A percentile compares a stretch with the other conserved stretches of the same genome.
Evolutionary conservation across 2,329 filamentous ascomycete species (phyloP).

Genomic region (Sporothrix euskadiensis): DNA sequence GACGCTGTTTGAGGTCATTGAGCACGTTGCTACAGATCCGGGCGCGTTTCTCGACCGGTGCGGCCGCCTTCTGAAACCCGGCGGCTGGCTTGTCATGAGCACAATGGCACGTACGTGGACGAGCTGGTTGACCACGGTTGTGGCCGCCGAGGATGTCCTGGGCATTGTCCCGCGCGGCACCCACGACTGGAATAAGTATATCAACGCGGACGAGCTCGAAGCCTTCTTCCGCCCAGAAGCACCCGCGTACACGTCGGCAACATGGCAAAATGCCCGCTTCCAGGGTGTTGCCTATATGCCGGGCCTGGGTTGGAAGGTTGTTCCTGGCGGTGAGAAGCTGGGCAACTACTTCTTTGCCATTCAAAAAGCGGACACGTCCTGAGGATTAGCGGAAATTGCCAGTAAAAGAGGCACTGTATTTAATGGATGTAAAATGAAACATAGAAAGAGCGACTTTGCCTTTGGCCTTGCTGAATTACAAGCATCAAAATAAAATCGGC

Average conservation of each 20-base stretch:
- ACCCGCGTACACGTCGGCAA: slow-evolving; percentile 35
- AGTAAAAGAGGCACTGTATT: not conserved
- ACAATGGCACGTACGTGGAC: slow-evolving; percentile 89
- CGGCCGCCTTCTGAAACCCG: slow-evolving; percentile 76
- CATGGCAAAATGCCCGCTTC: slow-evolving; percentile 61
- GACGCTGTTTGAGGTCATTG: slow-evolving; percentile 89
- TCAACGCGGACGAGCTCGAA: slow-evolving; percentile 78
- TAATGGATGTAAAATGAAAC: not conserved
- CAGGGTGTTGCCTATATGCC: slow-evolving; percentile 91
- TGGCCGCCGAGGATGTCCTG: slow-evolving; percentile 85
- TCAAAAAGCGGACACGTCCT: slow-evolving; percentile 44
- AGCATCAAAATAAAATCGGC: not conserved
- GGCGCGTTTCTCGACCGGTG: slow-evolving; percentile 71
- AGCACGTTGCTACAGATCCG: slow-evolving; percentile 76
- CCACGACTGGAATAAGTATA: slow-evolving; percentile 95
- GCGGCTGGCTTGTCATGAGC: slow-evolving; percentile 88
- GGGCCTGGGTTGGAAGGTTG: slow-evolving; percentile 83
- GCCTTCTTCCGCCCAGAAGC: slow-evolving; percentile 48
- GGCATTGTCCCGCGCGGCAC: slow-evolving; percentile 88
- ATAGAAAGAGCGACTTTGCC: not conserved
- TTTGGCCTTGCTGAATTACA: not conserved
- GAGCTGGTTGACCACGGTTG: slow-evolving; percentile 89
- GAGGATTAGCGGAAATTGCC: not conserved
- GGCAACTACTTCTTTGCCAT: slow-evolving; percentile 98
- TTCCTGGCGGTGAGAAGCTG: slow-evolving; percentile 76